Conservation (phyloP, 352 stramenopile genomes). For the Phytophthora nicotianae region DNA sequence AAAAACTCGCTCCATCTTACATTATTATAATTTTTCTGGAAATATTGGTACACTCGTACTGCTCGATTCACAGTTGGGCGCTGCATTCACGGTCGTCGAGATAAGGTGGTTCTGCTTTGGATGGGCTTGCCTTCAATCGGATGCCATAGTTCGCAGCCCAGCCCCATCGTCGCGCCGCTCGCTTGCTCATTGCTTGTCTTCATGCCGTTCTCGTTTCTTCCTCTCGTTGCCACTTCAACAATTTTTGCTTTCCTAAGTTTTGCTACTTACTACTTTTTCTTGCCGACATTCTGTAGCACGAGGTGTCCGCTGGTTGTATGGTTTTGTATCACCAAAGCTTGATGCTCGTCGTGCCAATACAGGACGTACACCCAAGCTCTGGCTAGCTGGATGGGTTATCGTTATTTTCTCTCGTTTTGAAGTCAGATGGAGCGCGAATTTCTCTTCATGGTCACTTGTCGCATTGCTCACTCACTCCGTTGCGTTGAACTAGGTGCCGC, state of each 20-base stretch:
- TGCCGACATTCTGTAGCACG: conserved; percentile 40
- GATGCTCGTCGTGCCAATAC: conserved; percentile 12
- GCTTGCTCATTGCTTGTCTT: conserved; percentile 38
- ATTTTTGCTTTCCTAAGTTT: conserved; percentile 35
- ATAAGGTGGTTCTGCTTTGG: conserved; percentile 15
- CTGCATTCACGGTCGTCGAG: conserved; percentile 26
- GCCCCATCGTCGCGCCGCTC: conserved; percentile 22
- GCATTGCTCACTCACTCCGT: conserved; percentile 38
- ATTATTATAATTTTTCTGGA: conserved; percentile 49
- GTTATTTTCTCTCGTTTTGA: conserved; percentile 20
- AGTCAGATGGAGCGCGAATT: conserved; percentile 39
- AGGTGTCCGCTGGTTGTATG: conserved; percentile 30
- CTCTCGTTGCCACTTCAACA: conserved; percentile 19
- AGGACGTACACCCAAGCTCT: conserved; percentile 13
- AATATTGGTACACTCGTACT: conserved; percentile 44
- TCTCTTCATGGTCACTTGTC: conserved; percentile 16
- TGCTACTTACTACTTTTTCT: conserved; percentile 36
- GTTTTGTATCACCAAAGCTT: conserved; percentile 17
- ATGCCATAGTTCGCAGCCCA: conserved; percentile 10
- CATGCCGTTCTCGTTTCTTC: conserved; percentile 26
- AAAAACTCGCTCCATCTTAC: conserved; percentile 51
- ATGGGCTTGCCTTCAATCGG: conserved; percentile 30
- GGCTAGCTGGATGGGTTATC: conserved; percentile 26
- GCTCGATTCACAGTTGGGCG: conserved; percentile 35
- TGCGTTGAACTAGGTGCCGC: conserved; percentile 34